Evolutionary conservation across 169 alveolate genomes (phyloP).

Genomic region (Theileria luwenshuni): DNA sequence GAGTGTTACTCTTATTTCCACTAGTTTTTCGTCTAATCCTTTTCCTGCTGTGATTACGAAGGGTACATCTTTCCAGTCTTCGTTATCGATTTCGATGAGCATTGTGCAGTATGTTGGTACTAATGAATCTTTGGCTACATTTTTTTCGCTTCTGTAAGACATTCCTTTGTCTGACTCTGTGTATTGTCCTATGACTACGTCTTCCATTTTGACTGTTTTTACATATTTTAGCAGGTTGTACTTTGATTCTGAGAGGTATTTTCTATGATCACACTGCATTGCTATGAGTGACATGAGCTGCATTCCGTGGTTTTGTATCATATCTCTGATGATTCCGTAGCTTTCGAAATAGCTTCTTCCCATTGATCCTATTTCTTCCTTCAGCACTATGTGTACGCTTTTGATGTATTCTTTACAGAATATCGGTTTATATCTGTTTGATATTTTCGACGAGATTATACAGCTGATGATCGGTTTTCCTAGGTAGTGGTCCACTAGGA

Average conservation of each 20-base stretch:
- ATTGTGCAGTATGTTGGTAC: constrained; percentile 60
- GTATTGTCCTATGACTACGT: constrained; percentile 61
- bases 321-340: constrained; percentile 69
- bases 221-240: constrained; percentile 45
- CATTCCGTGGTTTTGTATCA: constrained; percentile 69
- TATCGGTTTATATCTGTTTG: constrained; percentile 37
- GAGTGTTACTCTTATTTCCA: constrained; percentile 46
- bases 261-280: constrained; percentile 35
- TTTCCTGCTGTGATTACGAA: constrained; percentile 67
- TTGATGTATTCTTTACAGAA: constrained; percentile 49
- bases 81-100: constrained; percentile 58
- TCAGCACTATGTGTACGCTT: constrained; percentile 66
- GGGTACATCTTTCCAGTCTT: constrained; percentile 68
- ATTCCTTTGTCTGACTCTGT: constrained; percentile 46
- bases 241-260: constrained; percentile 41
- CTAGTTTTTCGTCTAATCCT: constrained; percentile 57
- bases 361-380: constrained; percentile 62
- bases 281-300: constrained; percentile 60
- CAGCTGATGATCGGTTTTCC: constrained; percentile 66
- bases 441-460: constrained; percentile 48
- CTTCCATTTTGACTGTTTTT: constrained; percentile 48
- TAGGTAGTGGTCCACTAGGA: constrained; percentile 65
- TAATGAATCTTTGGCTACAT: constrained; percentile 43
- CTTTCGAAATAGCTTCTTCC: constrained; percentile 61
- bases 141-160: constrained; percentile 41